These are phyloP conservation scores for Rhamnella rubrinervis DNA, from an alignment of 331 rosid genomes.

Conservation along the genomic window DNA sequence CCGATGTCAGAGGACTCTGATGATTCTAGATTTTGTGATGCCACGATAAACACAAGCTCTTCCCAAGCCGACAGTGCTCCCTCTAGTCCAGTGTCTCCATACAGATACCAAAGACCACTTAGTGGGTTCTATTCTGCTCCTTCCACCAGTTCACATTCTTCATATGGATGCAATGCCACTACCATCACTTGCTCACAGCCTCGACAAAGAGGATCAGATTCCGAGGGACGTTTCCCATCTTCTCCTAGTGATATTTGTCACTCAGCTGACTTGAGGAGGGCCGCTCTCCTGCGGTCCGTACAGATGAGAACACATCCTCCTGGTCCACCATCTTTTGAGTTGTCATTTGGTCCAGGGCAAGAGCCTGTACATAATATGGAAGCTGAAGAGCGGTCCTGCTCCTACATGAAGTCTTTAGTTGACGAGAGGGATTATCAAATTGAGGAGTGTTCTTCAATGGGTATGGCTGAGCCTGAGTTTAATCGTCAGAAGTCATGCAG, in stretches of 20 bases:
- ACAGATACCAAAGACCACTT: slow-evolving; percentile 66
- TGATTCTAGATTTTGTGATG: slow-evolving; percentile 77
- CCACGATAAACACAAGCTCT: slow-evolving; percentile 45
- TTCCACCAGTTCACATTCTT: slow-evolving; percentile 52
- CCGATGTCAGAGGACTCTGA: slow-evolving; percentile 99
- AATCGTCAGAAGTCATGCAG: slow-evolving; percentile 54
- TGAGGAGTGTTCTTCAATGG: slow-evolving; percentile 57
- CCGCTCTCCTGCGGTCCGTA: slow-evolving; percentile 84
- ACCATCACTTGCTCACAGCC: slow-evolving; percentile 53
- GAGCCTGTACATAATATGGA: slow-evolving; percentile 62
- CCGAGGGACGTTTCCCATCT: slow-evolving; percentile 90
- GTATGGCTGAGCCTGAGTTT: slow-evolving; percentile 42
- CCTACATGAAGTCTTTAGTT: slow-evolving; percentile 64
- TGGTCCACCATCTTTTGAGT: slow-evolving; percentile 55
- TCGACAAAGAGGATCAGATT: slow-evolving; percentile 85
- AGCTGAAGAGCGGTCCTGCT: slow-evolving; percentile 63
- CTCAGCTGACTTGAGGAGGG: slow-evolving; percentile 91
- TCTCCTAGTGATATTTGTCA: slow-evolving; percentile 95
- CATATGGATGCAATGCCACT: slow-evolving; percentile 48
- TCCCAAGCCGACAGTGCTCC: slow-evolving; percentile 67
- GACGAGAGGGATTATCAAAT: slow-evolving; percentile 73
- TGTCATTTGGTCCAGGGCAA: slow-evolving; percentile 59
- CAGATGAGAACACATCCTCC: slow-evolving; percentile 88
- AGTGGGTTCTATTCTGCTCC: slow-evolving; percentile 47
- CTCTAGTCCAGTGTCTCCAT: slow-evolving; percentile 91